These are phyloP conservation scores for Kwoniella dendrophila DNA, from an alignment of 768 basidiomycete genomes.

Conservation along the genomic window DNA sequence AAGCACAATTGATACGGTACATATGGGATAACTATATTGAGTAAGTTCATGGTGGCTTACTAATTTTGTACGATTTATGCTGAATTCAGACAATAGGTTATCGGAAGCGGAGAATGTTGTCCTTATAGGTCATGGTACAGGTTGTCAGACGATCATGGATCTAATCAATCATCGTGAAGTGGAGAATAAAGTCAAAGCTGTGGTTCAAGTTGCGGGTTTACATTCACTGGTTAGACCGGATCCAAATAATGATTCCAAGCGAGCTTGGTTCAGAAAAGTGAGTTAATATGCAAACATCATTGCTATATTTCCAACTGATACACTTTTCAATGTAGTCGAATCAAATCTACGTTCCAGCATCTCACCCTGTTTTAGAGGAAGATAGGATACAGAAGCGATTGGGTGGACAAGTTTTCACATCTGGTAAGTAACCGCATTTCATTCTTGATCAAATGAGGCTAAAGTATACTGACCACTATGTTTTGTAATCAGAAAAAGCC, in stretches of 20 bases:
- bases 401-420: slow-evolving; percentile 64
- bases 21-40: slow-evolving; percentile 96
- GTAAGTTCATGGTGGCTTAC: slow-evolving; percentile 66
- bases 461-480: not conserved
- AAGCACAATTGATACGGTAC: slow-evolving; percentile 69
- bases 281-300: too few species aligned
- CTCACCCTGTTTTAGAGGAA: slow-evolving; percentile 60
- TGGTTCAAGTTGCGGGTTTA: slow-evolving; percentile 78
- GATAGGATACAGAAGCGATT: slow-evolving; percentile 64
- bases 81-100: slow-evolving; percentile 63
- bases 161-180: slow-evolving; percentile 71
- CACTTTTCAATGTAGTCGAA: slow-evolving; percentile 27
- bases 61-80: too few species aligned
- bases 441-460: not conserved
- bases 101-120: slow-evolving; percentile 73
- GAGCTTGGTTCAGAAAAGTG: slow-evolving; percentile 75
- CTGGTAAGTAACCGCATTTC: slow-evolving; percentile 60
- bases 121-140: slow-evolving; percentile 84
- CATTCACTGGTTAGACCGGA: slow-evolving; percentile 51
- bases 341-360: slow-evolving; percentile 63
- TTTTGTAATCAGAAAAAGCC: slow-evolving; percentile 62
- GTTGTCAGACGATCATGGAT: slow-evolving; percentile 73
- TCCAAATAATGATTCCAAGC: slow-evolving; percentile 62
- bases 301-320: slow-evolving; percentile 5
- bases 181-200: slow-evolving; percentile 67